Evolutionary conservation across 2,329 filamentous ascomycete genomes (phyloP), one percentile per base, ranked within the genome.

Genomic region (Ramichloridium luteum): DNA sequence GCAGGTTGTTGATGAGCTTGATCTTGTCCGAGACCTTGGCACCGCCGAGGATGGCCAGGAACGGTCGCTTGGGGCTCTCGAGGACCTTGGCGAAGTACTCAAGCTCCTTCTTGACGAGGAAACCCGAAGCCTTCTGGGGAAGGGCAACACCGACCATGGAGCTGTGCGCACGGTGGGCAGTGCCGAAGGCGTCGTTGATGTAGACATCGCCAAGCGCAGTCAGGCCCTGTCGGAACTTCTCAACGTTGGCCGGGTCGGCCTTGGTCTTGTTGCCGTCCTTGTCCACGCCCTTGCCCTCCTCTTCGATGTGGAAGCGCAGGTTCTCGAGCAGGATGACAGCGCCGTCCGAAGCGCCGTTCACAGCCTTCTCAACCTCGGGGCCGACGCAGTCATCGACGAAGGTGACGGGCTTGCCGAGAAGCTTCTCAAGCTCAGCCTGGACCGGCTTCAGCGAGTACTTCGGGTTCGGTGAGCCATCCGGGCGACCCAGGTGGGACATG

Each of bases 1-100:
- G 79, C 46, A 98, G 72, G 72, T 98, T 98, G 68, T 98, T 86
- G 57, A 98, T 96, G 51, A 98, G 74, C 70, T 94, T 84, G 61
- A 98, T 98, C 79, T 98, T 98, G 74, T 98, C 90, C 27, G 84
- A 92, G 48, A 98, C 85, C 74, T 98, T 98, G 59, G 90, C 85
- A 49, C 90, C 90, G 51, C 90, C 90, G 32, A 98, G 81, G 57
- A 98, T 98, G 59, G 90, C 92, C 33, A 98, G 78, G 81, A 98
- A 98, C 40, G 90, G 90, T 35, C 88, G 78, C 67, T 92, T 72
- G 40, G 90, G 90, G 50, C 72, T 76, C 69, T 98, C 90, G 40
- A 98, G 80, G 23, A 85, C 90, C 69, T 94, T 75, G 45, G 90
- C 90, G 58, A 98, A 98, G 77, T 98, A 98, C 58, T 98, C 90